Evolutionary conservation across 768 basidiomycete species (phyloP).

Genomic region (Clavulina sp.): DNA sequence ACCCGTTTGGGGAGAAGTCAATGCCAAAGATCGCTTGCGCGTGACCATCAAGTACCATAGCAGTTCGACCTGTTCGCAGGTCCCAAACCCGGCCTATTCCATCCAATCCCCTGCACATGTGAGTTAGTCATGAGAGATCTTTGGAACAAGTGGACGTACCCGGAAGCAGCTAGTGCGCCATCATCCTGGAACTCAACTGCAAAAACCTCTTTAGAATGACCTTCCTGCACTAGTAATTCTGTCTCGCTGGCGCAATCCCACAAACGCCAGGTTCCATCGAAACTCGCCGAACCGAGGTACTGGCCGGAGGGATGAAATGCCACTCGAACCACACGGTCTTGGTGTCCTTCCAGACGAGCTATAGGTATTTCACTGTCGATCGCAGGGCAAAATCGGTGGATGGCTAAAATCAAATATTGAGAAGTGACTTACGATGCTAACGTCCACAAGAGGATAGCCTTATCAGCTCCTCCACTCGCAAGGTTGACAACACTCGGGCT

Average conservation of each 20-base stretch:
- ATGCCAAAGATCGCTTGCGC: conserved; percentile 82
- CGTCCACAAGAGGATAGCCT: conserved; percentile 76
- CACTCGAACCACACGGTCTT: conserved; percentile 79
- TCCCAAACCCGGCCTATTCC: conserved; percentile 98
- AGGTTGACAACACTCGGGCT: conserved; percentile 56
- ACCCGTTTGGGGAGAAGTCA: conserved; percentile 94
- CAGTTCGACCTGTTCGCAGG: conserved; percentile 80
- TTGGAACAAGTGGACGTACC: conserved; percentile 33
- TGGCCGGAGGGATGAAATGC: conserved; percentile 93
- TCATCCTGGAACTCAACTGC: conserved; percentile 92
- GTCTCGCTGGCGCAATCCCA: conserved; percentile 75
- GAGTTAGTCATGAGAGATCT: background rate
- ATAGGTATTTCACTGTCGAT: conserved; percentile 58
- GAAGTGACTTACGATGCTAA: conserved; percentile 44
- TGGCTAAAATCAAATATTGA: background rate
- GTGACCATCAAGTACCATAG: conserved; percentile 96
- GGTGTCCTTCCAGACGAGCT: conserved; percentile 75
- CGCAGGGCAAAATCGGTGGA: conserved; percentile 1
- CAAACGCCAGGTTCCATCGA: conserved; percentile 92
- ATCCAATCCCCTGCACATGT: conserved; percentile 59
- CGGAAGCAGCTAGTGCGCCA: conserved; percentile 82
- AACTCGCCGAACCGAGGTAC: conserved; percentile 87
- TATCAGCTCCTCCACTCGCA: conserved; percentile 82
- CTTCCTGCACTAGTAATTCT: conserved; percentile 83
- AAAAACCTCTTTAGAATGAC: conserved; percentile 94